A percentile compares a stretch with the other conserved stretches of the same genome.
Conservation (phyloP, 768 basidiomycete species). For the Dictyophora rubrovolvata region DNA sequence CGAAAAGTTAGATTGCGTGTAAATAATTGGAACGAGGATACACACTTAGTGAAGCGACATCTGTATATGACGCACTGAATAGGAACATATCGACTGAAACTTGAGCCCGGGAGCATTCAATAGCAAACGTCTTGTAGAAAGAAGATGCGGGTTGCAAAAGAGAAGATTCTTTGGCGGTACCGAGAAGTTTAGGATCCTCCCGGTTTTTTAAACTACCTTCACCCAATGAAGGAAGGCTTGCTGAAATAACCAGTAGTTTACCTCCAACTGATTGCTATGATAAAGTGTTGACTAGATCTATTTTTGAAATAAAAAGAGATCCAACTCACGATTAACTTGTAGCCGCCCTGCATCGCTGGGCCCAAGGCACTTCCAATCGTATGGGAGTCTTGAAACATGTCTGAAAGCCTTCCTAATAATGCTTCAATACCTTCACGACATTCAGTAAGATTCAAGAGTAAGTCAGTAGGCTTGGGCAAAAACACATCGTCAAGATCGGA, state of each 20-base stretch:
- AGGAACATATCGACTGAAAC: conserved; percentile 99
- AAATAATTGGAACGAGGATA: not conserved
- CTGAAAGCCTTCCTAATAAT: conserved; percentile 74
- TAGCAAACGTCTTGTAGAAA: conserved; percentile 98
- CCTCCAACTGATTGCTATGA: conserved; percentile 82
- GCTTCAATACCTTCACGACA: conserved; percentile 68
- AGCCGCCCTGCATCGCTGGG: conserved; percentile 90
- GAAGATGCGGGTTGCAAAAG: conserved; percentile 87
- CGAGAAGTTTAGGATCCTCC: conserved; percentile 92
- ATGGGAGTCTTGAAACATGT: conserved; percentile 98
- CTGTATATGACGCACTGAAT: conserved; percentile 87
- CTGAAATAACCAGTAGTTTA: conserved; percentile 81
- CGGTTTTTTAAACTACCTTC: conserved; percentile 89
- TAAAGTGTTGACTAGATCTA: not conserved
- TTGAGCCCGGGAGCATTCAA: conserved; percentile 94
- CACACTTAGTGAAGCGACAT: conserved; percentile 85
- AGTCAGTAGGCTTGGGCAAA: conserved; percentile 89
- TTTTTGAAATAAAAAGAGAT: not conserved
- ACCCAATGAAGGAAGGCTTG: conserved; percentile 79
- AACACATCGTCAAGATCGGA: conserved; percentile 97
- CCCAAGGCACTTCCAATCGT: conserved; percentile 90
- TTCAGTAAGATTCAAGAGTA: conserved; percentile 92
- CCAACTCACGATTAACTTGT: conserved; percentile 74
- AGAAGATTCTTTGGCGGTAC: conserved; percentile 92
- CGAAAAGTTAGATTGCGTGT: not conserved